Evolutionary conservation across 495 filamentous ascomycete species (phyloP).

Genomic region (Tuber indicum): DNA sequence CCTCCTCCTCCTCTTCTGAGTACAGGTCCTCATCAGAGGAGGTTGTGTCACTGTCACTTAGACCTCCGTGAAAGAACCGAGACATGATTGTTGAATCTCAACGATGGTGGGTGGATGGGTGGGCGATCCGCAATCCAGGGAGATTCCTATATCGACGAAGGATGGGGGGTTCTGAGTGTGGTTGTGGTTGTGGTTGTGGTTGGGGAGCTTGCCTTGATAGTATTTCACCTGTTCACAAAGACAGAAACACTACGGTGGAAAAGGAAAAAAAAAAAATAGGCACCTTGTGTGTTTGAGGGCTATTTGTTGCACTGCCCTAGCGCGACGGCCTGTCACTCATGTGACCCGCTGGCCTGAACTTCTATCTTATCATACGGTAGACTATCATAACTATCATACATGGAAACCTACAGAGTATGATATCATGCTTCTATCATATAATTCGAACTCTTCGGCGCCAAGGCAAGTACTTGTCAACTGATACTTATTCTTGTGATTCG

Average conservation of each 20-base stretch:
- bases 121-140: background rate
- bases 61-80: slow-evolving; percentile 91
- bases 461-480: too few species aligned
- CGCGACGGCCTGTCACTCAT: background rate
- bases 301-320: slow-evolving; percentile 1
- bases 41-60: slow-evolving; percentile 75
- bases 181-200: background rate
- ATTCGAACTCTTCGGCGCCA: too few species aligned
- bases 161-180: background rate
- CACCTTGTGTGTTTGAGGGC: background rate
- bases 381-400: too few species aligned
- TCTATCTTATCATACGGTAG: too few species aligned
- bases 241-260: background rate
- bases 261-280: background rate
- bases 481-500: too few species aligned
- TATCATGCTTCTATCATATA: too few species aligned
- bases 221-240: background rate
- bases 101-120: background rate
- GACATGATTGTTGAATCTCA: slow-evolving; percentile 56
- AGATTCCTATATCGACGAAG: slow-evolving; percentile 1
- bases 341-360: background rate
- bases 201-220: background rate
- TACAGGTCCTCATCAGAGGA: slow-evolving; percentile 90
- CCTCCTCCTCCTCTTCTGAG: slow-evolving; percentile 61
- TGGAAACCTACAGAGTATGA: too few species aligned